Percentiles rank a stretch among this genome's conserved stretches.
phyloP scores from a whole-genome alignment of 2,329 filamentous ascomycete species.

The Nothophaeocryptopus gaeumannii region DNA sequence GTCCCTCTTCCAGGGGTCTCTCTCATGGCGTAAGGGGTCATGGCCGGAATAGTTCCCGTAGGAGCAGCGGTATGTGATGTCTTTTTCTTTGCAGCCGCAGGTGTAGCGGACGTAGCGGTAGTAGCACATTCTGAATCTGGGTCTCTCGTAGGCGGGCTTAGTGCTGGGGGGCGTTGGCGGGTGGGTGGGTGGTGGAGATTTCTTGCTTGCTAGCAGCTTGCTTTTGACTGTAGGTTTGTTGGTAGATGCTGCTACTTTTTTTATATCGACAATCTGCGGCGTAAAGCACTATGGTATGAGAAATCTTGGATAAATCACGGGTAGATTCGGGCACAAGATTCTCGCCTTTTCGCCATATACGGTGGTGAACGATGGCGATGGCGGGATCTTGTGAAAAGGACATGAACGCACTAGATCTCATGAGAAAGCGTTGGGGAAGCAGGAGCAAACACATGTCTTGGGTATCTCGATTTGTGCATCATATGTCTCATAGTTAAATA shows the following conservation, averaged over 20 bases:
- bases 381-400: neutral
- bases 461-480: too few relatives aligned
- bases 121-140: conserved; percentile 11
- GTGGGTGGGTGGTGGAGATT: neutral
- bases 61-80: conserved; percentile 9
- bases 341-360: neutral
- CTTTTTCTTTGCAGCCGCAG: conserved; percentile 12
- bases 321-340: too few relatives aligned
- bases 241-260: too few relatives aligned
- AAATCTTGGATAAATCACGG: too few relatives aligned
- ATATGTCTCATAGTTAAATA: neutral
- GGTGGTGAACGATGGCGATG: conserved; percentile 1
- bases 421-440: too few relatives aligned
- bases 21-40: too few relatives aligned
- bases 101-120: conserved; percentile 9
- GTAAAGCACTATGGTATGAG: neutral
- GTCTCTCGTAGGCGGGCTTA: conserved; percentile 3
- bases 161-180: conserved; percentile 8
- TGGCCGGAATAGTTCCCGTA: neutral
- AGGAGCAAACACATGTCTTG: too few relatives aligned
- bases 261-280: too few relatives aligned
- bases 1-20: too few relatives aligned
- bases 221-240: too few relatives aligned
- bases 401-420: neutral
- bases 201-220: too few relatives aligned